Base-by-base conservation (phyloP, 1,139 yeast species). In the Suhomyces ambrosiae region DNA sequence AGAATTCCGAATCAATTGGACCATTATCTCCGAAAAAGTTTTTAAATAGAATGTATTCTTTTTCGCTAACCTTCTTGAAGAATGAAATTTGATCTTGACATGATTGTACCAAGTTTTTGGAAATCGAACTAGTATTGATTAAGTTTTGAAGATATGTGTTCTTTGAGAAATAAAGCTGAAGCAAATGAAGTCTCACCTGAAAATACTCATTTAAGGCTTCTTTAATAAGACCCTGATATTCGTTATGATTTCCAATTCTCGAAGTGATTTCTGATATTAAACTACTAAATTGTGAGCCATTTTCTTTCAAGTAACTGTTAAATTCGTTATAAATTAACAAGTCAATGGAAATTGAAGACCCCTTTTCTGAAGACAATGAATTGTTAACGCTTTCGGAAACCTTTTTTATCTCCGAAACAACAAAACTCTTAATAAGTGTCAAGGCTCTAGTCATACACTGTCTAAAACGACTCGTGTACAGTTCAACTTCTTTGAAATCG, bases 361-460 rank as follows among this genome's bases (percentile, higher is more conserved):
- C 35, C n/a, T 26, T 33, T 22, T 40, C 44, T 8, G 33, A 38
- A 10, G 37, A 27, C 7, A 50, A 56, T 40, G 63, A 67, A 29
- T 45, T 50, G 11, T 61, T 56, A 23, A 84, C 68, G 7, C 68
- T 74, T 16, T 60, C 61, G 26, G 73, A 70, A 2, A 79, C 57
- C 12, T 65, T 68, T 40, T 74, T 78, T 32, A 89, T 56, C 30
- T 75, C 75, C 30, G 68, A 73, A 18, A 73, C 71, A 41, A 86
- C 65, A 54, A 80, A 86, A 49, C 83, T 86, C 46, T 83, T 76
- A 15, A 88, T 77, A 46, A 92, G 67, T 0, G 95, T 80, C 39
- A 89, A 70, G 0, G 95, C 82, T 42, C 96, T 74, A 1, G 94
- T 82, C 76, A 89, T 74, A 53, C 96, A 87, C 51, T 87, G 95